Conservation (phyloP, 805 yeast genomes). For the Lipomyces sp. region DNA sequence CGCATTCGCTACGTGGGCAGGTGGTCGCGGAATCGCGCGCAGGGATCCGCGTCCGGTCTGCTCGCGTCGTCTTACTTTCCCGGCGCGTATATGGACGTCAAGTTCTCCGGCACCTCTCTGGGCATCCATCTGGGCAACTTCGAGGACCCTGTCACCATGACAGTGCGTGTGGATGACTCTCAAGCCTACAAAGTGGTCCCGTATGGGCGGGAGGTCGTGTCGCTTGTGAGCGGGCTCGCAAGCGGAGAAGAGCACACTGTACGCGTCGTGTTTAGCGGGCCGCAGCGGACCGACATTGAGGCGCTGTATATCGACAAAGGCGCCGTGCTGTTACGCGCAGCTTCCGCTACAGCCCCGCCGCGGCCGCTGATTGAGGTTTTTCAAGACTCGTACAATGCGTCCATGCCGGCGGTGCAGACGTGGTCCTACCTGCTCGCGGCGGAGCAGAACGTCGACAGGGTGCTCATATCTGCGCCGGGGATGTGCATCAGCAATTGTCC, state of each 20-base stretch:
- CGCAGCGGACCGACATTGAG: conserved; percentile 21
- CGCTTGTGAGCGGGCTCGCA: conserved; percentile 12
- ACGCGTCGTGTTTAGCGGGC: conserved; percentile 20
- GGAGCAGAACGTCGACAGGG: conserved; percentile 11
- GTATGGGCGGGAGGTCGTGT: conserved; percentile 25
- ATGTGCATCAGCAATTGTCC: conserved; percentile 23
- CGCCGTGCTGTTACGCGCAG: background rate
- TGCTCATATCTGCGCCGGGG: conserved; percentile 11
- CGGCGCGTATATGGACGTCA: conserved; percentile 24
- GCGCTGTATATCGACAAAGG: conserved; percentile 23
- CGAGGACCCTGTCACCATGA: conserved; percentile 17
- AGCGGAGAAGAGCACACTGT: conserved; percentile 12
- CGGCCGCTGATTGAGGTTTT: conserved; percentile 19
- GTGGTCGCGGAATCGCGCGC: conserved; percentile 27
- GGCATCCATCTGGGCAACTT: conserved; percentile 26
- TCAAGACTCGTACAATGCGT: conserved; percentile 16
- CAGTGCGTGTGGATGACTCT: conserved; percentile 12
- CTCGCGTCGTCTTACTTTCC: conserved; percentile 19
- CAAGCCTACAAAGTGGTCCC: conserved; percentile 15
- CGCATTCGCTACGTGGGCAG: conserved; percentile 20
- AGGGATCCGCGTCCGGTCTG: conserved; percentile 19
- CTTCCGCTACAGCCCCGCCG: background rate
- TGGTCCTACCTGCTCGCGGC: conserved; percentile 25
- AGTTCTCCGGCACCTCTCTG: conserved; percentile 27
- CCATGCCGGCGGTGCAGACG: conserved; percentile 15